Percentiles rank a stretch among this genome's conserved stretches.
These are phyloP conservation scores for Gentiana macrophylla DNA, from an alignment of 257 asterid species.

Conservation along the genomic window DNA sequence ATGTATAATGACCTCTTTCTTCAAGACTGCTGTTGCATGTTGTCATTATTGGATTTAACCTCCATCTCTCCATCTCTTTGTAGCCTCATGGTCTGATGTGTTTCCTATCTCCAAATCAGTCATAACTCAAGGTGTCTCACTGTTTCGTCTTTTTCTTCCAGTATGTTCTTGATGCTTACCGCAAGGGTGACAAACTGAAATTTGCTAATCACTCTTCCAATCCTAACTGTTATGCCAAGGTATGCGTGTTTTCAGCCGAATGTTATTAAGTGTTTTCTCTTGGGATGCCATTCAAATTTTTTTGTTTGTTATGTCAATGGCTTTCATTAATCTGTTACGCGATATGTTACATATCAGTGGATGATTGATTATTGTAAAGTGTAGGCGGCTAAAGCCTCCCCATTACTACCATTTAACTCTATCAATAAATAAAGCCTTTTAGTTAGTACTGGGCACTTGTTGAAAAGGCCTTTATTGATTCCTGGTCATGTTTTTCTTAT, in stretches of 20 bases:
- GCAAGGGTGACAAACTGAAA: slow-evolving; percentile 94
- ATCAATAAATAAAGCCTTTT: too few relatives aligned
- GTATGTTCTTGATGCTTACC: slow-evolving; percentile 94
- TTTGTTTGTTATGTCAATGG: slow-evolving; percentile 1
- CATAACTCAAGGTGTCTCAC: slow-evolving; percentile 4
- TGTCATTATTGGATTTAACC: background rate
- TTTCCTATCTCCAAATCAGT: background rate
- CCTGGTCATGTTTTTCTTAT: too few relatives aligned
- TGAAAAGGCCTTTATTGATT: too few relatives aligned
- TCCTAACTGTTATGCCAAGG: slow-evolving; percentile 95
- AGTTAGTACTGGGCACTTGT: too few relatives aligned
- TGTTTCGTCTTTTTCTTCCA: slow-evolving; percentile 21
- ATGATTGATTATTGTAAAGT: too few relatives aligned
- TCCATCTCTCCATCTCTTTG: background rate
- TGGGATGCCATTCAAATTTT: background rate
- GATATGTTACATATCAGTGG: too few relatives aligned
- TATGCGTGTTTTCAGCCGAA: slow-evolving; percentile 11
- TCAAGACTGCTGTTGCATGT: too few relatives aligned
- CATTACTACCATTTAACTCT: too few relatives aligned
- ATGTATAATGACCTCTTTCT: too few relatives aligned
- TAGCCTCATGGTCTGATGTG: background rate
- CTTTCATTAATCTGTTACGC: slow-evolving; percentile 5
- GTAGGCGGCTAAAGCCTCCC: too few relatives aligned
- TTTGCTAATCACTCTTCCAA: slow-evolving; percentile 92
- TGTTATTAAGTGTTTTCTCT: too few relatives aligned